These are phyloP conservation scores for Alectoria sarmentosa DNA, from an alignment of 495 filamentous ascomycete genomes.

Conservation along the genomic window DNA sequence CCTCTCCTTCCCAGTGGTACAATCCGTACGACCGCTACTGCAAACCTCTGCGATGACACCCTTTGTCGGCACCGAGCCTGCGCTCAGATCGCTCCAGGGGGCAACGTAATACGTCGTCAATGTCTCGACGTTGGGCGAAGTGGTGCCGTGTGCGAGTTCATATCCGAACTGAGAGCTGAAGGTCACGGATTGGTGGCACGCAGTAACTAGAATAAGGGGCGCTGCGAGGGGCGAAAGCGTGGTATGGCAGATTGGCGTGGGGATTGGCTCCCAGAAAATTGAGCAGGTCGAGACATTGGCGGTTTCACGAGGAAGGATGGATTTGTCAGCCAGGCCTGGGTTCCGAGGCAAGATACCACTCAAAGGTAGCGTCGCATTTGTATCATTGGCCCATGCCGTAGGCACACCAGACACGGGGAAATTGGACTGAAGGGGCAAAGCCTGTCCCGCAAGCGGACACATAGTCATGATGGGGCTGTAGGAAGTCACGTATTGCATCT, in stretches of 20 bases:
- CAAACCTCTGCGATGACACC: neutral
- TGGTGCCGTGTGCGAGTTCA: neutral
- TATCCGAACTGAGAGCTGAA: conserved; percentile 15
- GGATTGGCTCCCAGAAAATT: neutral
- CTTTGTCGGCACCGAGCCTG: conserved; percentile 8
- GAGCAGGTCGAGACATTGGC: neutral
- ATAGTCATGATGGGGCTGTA: neutral
- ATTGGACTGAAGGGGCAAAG: no score
- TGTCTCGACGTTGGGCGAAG: neutral
- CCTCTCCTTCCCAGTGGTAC: neutral
- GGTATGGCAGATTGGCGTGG: conserved; percentile 14
- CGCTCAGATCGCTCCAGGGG: conserved; percentile 12
- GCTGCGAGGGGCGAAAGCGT: conserved; percentile 15
- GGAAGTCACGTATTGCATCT: neutral
- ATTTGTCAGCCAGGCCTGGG: neutral
- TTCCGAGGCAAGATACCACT: neutral
- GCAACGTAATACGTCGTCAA: conserved; percentile 18
- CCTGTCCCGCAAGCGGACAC: neutral
- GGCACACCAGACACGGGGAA: no score
- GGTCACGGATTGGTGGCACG: conserved; percentile 16
- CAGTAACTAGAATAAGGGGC: conserved; percentile 8
- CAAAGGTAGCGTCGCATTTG: no score
- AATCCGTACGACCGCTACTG: neutral
- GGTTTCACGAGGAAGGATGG: neutral
- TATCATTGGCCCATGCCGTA: no score